Conservation (phyloP, 2,329 filamentous ascomycete genomes). For the Fusarium nurragi region DNA sequence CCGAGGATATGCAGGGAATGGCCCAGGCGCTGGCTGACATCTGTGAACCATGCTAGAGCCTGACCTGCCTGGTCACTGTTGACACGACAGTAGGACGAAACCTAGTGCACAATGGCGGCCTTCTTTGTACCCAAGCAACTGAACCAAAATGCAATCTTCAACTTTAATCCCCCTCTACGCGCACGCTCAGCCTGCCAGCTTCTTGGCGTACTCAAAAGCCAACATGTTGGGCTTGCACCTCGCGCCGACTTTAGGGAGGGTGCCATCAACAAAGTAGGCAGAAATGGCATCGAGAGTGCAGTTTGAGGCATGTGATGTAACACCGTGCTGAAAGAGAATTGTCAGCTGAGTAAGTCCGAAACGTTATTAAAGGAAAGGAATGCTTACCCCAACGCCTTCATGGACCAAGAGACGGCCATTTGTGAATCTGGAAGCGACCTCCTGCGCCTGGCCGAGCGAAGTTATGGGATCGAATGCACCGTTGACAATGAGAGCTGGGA, state of each 20-base stretch:
- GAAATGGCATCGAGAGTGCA: slow-evolving; percentile 21
- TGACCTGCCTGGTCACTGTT: too few species aligned
- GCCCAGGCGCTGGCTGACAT: too few species aligned
- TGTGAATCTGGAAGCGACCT: slow-evolving; percentile 29
- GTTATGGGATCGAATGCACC: slow-evolving; percentile 37
- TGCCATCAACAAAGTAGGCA: slow-evolving; percentile 16
- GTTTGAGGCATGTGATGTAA: slow-evolving; percentile 21
- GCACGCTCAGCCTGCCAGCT: neutral
- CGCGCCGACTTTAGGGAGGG: slow-evolving; percentile 12
- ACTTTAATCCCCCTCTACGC: neutral
- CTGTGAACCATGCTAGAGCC: too few species aligned
- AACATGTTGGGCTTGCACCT: slow-evolving; percentile 21
- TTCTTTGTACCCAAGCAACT: too few species aligned
- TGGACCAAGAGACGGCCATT: slow-evolving; percentile 33
- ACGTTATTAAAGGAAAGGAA: rapidly evolving
- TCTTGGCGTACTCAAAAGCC: slow-evolving; percentile 19
- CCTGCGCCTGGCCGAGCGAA: slow-evolving; percentile 24
- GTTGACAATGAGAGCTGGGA: slow-evolving; percentile 32
- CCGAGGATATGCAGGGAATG: too few species aligned
- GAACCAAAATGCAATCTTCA: rapidly evolving
- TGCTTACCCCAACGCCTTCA: slow-evolving; percentile 37
- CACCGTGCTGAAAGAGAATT: slow-evolving; percentile 2
- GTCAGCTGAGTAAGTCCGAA: neutral
- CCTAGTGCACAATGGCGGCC: too few species aligned
- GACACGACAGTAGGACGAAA: too few species aligned